These are phyloP conservation scores for Kwoniella shivajii DNA, from an alignment of 1,284 basidiomycete genomes.

Conservation along the genomic window DNA sequence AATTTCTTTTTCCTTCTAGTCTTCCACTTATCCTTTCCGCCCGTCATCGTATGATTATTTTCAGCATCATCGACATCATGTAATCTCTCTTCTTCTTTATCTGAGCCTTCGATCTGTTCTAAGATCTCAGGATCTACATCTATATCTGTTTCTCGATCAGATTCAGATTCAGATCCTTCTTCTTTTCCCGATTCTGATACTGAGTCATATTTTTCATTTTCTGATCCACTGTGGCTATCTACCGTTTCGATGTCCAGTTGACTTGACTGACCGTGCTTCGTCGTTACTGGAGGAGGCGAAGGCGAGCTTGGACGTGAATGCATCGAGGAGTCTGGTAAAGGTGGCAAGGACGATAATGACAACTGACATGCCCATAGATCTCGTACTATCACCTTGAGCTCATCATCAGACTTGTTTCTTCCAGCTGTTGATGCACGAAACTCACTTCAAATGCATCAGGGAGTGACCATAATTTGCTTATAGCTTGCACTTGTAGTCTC, in stretches of 20 bases:
- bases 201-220: constrained; percentile 4
- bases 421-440: constrained; percentile 6
- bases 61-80: not conserved
- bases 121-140: constrained; percentile 34
- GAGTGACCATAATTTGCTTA: constrained; percentile 68
- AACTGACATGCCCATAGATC: constrained; percentile 81
- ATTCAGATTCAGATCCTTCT: not conserved
- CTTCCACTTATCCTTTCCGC: constrained; percentile 7
- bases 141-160: constrained; percentile 23
- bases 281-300: not conserved
- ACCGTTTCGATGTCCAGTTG: constrained; percentile 5
- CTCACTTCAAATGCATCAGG: constrained; percentile 77
- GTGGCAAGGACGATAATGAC: constrained; percentile 63
- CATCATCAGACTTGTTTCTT: not conserved
- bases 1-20: constrained; percentile 17
- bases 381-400: constrained; percentile 73
- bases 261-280: not conserved
- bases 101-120: constrained; percentile 13
- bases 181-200: constrained; percentile 19
- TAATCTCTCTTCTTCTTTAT: constrained; percentile 30
- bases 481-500: constrained; percentile 69
- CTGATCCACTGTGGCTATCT: not conserved
- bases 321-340: constrained; percentile 53
- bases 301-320: not conserved
- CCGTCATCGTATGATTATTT: not conserved